Evolutionary conservation across 2,329 filamentous ascomycete genomes (phyloP).

Genomic region (Hypoxylon sp.): DNA sequence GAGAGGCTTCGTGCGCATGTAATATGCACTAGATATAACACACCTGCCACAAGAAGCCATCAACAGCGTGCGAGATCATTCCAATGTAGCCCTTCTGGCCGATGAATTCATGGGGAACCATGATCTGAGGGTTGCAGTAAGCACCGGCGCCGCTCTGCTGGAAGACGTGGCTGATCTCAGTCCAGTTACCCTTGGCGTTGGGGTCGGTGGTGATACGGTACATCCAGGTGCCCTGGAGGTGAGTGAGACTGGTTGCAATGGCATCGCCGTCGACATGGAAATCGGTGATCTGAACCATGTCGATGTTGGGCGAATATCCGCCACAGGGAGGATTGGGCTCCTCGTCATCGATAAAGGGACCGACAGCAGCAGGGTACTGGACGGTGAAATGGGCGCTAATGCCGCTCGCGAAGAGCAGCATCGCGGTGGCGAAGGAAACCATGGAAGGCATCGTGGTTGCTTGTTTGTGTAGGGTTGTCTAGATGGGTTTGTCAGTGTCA

Average conservation of each 20-base stretch:
- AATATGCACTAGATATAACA: conserved; percentile 2
- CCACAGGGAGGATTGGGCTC: conserved; percentile 67
- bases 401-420: conserved; percentile 56
- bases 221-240: conserved; percentile 68
- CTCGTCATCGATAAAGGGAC: conserved; percentile 62
- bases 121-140: conserved; percentile 66
- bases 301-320: conserved; percentile 63
- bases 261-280: conserved; percentile 71
- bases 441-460: conserved; percentile 56
- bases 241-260: conserved; percentile 62
- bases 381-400: conserved; percentile 68
- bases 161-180: conserved; percentile 66
- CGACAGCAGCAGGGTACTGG: conserved; percentile 61
- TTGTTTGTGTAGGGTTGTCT: conserved; percentile 12
- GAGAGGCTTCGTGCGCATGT: background rate
- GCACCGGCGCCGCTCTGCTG: conserved; percentile 67
- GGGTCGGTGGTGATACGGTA: conserved; percentile 69
- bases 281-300: conserved; percentile 56
- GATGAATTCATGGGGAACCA: conserved; percentile 63
- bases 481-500: background rate
- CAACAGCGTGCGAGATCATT: conserved; percentile 65
- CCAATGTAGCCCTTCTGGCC: conserved; percentile 69
- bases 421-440: conserved; percentile 51
- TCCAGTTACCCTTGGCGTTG: conserved; percentile 64
- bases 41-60: conserved; percentile 71